These are phyloP conservation scores for Solanum ahanhuiri DNA, from an alignment of 257 asterid species.

Conservation along the genomic window DNA sequence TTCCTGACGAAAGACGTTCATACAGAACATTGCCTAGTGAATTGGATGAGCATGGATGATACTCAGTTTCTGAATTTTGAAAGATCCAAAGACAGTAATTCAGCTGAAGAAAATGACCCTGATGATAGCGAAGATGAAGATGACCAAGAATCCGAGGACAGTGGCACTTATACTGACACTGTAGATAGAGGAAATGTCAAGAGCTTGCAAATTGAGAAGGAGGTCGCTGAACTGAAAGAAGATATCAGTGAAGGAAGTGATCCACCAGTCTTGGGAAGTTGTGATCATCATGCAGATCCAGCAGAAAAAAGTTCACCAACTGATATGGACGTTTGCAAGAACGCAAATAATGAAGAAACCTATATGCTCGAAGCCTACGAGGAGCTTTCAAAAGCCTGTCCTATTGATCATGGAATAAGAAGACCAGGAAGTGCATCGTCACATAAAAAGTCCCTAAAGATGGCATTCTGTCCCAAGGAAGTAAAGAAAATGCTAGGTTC, in stretches of 20 bases:
- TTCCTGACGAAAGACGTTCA: neutral
- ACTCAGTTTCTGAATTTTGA: neutral
- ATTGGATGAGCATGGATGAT: conserved; percentile 15
- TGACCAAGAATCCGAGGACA: neutral
- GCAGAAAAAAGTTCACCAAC: neutral
- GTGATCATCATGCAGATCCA: neutral
- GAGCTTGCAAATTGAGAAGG: neutral
- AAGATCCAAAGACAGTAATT: neutral
- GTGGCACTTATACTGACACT: neutral
- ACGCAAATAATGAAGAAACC: neutral
- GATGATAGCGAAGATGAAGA: neutral
- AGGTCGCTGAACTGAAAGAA: neutral
- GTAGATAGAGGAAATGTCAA: neutral
- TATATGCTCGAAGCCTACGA: neutral
- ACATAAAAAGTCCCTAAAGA: conserved; percentile 5
- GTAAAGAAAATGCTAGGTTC: conserved; percentile 8
- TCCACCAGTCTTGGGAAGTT: neutral
- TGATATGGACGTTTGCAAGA: neutral
- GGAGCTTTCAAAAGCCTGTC: neutral
- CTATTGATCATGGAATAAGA: neutral
- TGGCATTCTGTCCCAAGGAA: conserved; percentile 21
- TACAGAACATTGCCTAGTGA: neutral
- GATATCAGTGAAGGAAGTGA: neutral
- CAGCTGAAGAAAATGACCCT: neutral
- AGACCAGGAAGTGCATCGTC: neutral